Conservation (phyloP, 73 alveolate genomes). For the Halteria grandinella region DNA sequence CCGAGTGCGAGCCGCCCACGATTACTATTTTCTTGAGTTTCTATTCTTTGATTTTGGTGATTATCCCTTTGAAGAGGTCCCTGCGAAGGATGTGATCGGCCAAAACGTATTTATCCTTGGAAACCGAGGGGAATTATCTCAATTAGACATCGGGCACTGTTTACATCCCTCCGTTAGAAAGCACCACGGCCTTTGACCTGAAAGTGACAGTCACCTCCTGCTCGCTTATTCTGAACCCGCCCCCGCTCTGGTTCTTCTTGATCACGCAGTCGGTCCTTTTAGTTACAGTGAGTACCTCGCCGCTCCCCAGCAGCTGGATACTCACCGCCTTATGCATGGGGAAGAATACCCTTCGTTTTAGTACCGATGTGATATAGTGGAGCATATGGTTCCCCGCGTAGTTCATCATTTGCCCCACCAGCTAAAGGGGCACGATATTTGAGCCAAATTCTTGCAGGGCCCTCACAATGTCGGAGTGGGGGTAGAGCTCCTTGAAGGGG, state of each 20-base stretch:
- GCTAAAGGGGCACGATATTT: constrained; percentile 40
- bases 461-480: not conserved
- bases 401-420: constrained; percentile 48
- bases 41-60: constrained; percentile 1
- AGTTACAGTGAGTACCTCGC: constrained; percentile 23
- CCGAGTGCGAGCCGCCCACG: constrained; percentile 67
- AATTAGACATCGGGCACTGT: constrained; percentile 2
- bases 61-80: not conserved
- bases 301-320: constrained; percentile 22
- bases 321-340: constrained; percentile 46
- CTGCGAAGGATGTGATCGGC: constrained; percentile 32
- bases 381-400: constrained; percentile 61
- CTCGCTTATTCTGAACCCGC: not conserved
- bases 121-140: constrained; percentile 12
- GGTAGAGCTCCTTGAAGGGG: constrained; percentile 42
- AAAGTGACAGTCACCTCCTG: constrained; percentile 5
- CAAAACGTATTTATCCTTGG: not conserved
- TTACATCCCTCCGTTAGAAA: constrained; percentile 57
- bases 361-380: not conserved
- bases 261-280: constrained; percentile 21
- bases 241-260: not conserved
- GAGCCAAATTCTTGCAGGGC: constrained; percentile 19
- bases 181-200: constrained; percentile 42
- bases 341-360: constrained; percentile 21
- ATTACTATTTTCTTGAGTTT: constrained; percentile 45